These are phyloP conservation scores for Malassezia slooffiae DNA, from an alignment of 1,284 basidiomycete species.

Conservation along the genomic window DNA sequence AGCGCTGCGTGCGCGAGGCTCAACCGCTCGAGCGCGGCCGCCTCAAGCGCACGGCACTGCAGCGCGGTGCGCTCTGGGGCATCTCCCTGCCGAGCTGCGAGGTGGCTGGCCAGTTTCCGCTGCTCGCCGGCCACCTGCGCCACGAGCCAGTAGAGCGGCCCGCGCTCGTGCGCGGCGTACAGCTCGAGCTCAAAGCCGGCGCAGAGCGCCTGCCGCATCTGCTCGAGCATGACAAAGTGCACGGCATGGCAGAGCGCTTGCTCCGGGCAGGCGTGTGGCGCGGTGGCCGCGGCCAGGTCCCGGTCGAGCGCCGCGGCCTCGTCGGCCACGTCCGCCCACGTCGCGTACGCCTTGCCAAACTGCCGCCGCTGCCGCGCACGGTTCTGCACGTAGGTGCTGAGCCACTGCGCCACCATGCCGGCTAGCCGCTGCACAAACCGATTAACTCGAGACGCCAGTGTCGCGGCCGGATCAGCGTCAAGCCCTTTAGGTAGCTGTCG, in stretches of 20 bases:
- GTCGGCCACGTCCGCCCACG: constrained; percentile 11
- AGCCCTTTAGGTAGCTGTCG: no score
- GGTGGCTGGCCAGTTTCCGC: background rate
- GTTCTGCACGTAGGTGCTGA: constrained; percentile 3
- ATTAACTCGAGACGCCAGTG: background rate
- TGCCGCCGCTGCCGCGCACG: constrained; percentile 12
- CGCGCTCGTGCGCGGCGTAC: constrained; percentile 4
- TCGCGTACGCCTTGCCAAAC: constrained; percentile 7
- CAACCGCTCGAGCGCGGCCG: no score
- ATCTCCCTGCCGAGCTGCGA: no score
- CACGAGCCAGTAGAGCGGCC: constrained; percentile 6
- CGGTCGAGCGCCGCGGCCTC: background rate
- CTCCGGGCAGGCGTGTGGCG: background rate
- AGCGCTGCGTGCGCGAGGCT: no score
- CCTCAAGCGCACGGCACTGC: no score
- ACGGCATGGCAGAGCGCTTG: background rate
- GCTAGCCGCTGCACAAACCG: constrained; percentile 6
- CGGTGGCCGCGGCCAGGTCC: background rate
- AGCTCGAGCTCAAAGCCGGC: constrained; percentile 10
- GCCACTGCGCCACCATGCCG: background rate
- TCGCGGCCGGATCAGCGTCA: background rate
- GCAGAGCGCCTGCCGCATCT: constrained; percentile 3
- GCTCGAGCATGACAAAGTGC: background rate
- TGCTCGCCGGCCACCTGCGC: constrained; percentile 4
- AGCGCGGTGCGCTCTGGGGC: no score